Percentiles rank a stretch among this genome's conserved stretches.
phyloP scores from a whole-genome alignment of 139 green algal genomes.

The Asterochloris erici region DNA sequence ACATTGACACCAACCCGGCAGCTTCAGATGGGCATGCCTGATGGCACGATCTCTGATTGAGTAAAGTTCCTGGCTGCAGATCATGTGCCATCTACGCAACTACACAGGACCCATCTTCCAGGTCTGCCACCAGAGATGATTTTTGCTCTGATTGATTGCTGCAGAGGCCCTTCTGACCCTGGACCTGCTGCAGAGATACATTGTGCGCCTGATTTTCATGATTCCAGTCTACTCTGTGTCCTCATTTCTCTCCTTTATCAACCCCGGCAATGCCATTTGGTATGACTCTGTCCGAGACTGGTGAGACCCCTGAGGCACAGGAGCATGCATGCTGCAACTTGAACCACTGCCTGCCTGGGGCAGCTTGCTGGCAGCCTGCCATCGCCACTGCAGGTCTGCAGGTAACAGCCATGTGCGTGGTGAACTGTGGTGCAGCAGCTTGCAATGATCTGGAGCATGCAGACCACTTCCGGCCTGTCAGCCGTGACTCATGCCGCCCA shows the following conservation, averaged over 20 bases:
- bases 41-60: too few species aligned
- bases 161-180: not conserved
- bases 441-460: not conserved
- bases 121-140: slow-evolving; percentile 27
- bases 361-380: not conserved
- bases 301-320: slow-evolving; percentile 32
- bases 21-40: too few species aligned
- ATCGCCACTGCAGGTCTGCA: not conserved
- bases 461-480: not conserved
- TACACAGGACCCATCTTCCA: slow-evolving; percentile 92
- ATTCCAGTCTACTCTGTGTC: slow-evolving; percentile 88
- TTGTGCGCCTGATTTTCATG: slow-evolving; percentile 97
- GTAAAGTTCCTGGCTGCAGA: slow-evolving; percentile 51
- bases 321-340: not conserved
- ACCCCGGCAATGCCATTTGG: slow-evolving; percentile 73
- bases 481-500: not conserved
- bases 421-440: not conserved
- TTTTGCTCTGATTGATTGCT: not conserved
- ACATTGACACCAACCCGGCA: too few species aligned
- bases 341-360: not conserved
- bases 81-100: slow-evolving; percentile 81
- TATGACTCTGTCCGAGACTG: slow-evolving; percentile 89
- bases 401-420: not conserved
- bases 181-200: slow-evolving; percentile 77
- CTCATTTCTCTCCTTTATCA: slow-evolving; percentile 78